Percentiles rank a stretch among this genome's conserved stretches.
These are phyloP conservation scores for Hydnomerulius pinastri DNA, from an alignment of 768 basidiomycete species.

Conservation along the genomic window DNA sequence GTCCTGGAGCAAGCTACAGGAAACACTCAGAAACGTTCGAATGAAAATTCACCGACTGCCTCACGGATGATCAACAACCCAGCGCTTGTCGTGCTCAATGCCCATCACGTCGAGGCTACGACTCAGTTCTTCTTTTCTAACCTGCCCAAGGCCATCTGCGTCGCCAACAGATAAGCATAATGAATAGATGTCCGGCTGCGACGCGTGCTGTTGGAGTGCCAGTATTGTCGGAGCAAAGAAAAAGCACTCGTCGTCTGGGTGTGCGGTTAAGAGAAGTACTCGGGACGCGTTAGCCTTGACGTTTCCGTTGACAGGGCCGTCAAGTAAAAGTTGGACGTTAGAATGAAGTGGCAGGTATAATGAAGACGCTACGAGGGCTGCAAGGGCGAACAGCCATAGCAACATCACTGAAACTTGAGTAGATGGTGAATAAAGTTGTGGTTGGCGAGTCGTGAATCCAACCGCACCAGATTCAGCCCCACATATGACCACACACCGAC, in stretches of 20 bases:
- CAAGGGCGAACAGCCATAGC: slow-evolving; percentile 15
- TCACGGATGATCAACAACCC: slow-evolving; percentile 73
- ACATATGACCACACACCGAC: no score
- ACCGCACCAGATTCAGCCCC: no score
- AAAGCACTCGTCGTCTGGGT: slow-evolving; percentile 93
- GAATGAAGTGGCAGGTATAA: slow-evolving; percentile 27
- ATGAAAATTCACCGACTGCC: slow-evolving; percentile 29
- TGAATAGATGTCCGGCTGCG: slow-evolving; percentile 46
- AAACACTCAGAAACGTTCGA: slow-evolving; percentile 18
- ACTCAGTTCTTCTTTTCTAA: slow-evolving; percentile 58
- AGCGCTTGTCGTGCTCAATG: slow-evolving; percentile 52
- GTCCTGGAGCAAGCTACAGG: slow-evolving; percentile 67
- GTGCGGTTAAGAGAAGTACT: slow-evolving; percentile 80
- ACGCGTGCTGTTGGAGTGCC: slow-evolving; percentile 39
- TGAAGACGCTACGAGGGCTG: slow-evolving; percentile 21
- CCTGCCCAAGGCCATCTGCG: slow-evolving; percentile 71
- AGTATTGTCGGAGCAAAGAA: slow-evolving; percentile 90
- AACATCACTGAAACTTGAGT: slow-evolving; percentile 8
- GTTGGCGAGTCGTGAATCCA: no score
- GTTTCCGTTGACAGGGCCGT: background rate
- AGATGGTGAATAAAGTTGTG: no score
- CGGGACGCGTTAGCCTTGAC: slow-evolving; percentile 8
- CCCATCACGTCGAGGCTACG: slow-evolving; percentile 70
- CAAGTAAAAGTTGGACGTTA: slow-evolving; percentile 23
- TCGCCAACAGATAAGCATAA: slow-evolving; percentile 81